These are phyloP conservation scores for Botrytis aclada DNA, from an alignment of 2,329 filamentous ascomycete genomes.

Conservation along the genomic window DNA sequence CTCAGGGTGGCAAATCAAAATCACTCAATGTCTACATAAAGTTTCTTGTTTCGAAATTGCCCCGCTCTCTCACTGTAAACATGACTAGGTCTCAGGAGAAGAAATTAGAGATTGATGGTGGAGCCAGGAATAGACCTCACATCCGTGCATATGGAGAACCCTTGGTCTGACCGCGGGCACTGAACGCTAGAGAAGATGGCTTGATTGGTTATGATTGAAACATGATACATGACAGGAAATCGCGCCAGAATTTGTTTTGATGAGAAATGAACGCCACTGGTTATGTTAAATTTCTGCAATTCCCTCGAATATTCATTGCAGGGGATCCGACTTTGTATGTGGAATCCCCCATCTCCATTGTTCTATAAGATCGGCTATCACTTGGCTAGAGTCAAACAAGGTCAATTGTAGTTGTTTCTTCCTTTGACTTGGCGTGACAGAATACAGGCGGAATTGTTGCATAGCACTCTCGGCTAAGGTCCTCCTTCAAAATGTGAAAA, in stretches of 20 bases:
- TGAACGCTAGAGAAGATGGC: neutral
- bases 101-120: constrained; percentile 21
- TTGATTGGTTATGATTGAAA: neutral
- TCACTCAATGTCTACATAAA: neutral
- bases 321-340: neutral
- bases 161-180: constrained; percentile 5
- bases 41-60: neutral
- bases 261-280: neutral
- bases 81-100: constrained; percentile 12
- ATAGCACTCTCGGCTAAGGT: neutral
- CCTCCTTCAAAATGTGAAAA: neutral
- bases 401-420: neutral
- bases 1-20: neutral
- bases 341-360: neutral
- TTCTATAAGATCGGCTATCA: neutral
- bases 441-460: neutral
- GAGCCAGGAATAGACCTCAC: constrained; percentile 12
- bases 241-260: neutral
- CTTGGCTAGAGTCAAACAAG: neutral
- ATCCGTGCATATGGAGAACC: constrained; percentile 7
- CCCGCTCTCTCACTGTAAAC: neutral
- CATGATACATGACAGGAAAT: neutral
- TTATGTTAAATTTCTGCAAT: neutral
- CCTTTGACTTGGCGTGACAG: neutral
- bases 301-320: neutral